Conservation (phyloP, 1,284 basidiomycete genomes). For the Phellinidium pouzarii region DNA sequence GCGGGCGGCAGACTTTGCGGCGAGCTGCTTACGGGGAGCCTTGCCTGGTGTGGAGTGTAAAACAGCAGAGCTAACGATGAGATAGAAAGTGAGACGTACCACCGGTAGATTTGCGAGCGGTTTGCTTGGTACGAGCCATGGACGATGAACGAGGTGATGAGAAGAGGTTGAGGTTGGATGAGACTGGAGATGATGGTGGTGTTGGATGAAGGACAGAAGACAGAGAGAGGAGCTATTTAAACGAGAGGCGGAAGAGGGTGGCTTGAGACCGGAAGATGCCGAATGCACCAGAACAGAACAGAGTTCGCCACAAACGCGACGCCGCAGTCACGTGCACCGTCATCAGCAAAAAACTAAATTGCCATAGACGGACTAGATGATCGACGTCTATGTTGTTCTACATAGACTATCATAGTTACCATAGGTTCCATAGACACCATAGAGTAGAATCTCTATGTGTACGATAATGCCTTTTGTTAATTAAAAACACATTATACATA, state of each 20-base stretch:
- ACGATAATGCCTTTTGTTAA: too few relatives aligned
- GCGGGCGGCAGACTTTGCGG: conserved; percentile 52
- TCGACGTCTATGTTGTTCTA: too few relatives aligned
- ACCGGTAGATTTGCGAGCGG: conserved; percentile 24
- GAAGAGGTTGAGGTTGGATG: neutral
- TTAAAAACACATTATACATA: too few relatives aligned
- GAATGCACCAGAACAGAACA: conserved; percentile 1
- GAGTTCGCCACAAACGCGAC: neutral
- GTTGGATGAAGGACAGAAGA: neutral
- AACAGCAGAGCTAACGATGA: neutral
- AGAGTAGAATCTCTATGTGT: too few relatives aligned
- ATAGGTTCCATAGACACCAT: too few relatives aligned
- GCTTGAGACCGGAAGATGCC: neutral
- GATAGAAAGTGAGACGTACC: conserved; percentile 17
- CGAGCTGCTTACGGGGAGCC: conserved; percentile 59
- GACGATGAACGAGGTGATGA: neutral
- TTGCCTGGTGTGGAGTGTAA: conserved; percentile 28
- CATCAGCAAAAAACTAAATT: too few relatives aligned
- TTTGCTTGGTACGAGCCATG: conserved; percentile 24
- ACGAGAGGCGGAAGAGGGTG: neutral
- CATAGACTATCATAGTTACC: too few relatives aligned
- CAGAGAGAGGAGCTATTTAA: conserved; percentile 5
- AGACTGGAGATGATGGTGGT: conserved; percentile 8
- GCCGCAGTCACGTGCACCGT: too few relatives aligned
- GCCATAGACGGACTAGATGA: too few relatives aligned